Percentiles rank a stretch among this genome's conserved stretches.
Evolutionary conservation across 163 green algal genomes (phyloP).

Genomic region (Botryococcus braunii): DNA sequence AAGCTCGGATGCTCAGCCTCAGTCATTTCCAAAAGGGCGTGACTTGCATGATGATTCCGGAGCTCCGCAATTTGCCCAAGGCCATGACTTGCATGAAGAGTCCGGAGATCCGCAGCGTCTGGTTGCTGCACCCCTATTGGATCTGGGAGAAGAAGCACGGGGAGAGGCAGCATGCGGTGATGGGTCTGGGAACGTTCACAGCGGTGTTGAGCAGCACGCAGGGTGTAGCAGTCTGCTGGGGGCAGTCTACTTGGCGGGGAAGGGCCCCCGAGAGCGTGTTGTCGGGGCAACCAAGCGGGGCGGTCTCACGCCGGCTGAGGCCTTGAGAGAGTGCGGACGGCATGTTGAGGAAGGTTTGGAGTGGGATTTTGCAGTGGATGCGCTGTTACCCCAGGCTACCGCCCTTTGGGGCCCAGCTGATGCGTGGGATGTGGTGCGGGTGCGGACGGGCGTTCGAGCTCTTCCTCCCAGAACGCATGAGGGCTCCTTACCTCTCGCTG

Average conservation of each 20-base stretch:
- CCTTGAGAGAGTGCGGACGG: conserved; percentile 18
- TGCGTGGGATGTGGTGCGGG: conserved; percentile 12
- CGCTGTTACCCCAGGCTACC: conserved; percentile 26
- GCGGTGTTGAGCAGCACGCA: conserved; percentile 11
- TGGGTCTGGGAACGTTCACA: not conserved
- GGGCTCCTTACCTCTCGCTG: conserved; percentile 54
- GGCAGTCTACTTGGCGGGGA: conserved; percentile 45
- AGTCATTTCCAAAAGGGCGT: no score
- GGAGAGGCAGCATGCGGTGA: not conserved
- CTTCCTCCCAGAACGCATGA: conserved; percentile 42
- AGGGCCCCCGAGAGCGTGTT: conserved; percentile 34
- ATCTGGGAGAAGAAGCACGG: not conserved
- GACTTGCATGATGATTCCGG: no score
- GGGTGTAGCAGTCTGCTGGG: conserved; percentile 46
- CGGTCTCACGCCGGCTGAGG: conserved; percentile 6
- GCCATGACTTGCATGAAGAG: not conserved
- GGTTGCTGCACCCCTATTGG: not conserved
- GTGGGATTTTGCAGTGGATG: conserved; percentile 10
- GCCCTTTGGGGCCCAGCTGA: conserved; percentile 47
- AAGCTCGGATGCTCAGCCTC: no score
- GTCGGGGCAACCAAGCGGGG: conserved; percentile 65
- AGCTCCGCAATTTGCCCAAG: not conserved
- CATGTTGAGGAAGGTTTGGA: conserved; percentile 6
- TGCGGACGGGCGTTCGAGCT: conserved; percentile 47
- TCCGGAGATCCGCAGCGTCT: conserved; percentile 3